These are phyloP conservation scores for Kwoniella botswanensis DNA, from an alignment of 768 basidiomycete species.

Conservation along the genomic window DNA sequence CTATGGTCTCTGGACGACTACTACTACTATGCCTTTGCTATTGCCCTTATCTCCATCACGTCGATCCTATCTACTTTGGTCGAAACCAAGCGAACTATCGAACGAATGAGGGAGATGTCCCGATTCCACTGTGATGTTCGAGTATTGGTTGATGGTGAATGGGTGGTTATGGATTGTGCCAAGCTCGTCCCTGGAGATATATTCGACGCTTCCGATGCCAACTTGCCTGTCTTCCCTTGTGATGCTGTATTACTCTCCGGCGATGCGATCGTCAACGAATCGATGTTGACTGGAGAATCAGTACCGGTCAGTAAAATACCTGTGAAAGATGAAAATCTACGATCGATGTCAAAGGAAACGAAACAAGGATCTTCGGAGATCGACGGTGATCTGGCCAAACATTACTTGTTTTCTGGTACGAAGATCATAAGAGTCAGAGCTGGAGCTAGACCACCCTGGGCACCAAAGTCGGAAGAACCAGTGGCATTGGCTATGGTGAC, in stretches of 20 bases:
- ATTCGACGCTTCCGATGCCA: conserved; percentile 80
- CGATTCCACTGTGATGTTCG: conserved; percentile 78
- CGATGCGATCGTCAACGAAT: conserved; percentile 97
- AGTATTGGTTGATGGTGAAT: conserved; percentile 71
- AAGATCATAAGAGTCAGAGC: conserved; percentile 83
- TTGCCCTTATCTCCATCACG: conserved; percentile 82
- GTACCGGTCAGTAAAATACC: conserved; percentile 93
- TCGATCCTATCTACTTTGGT: conserved; percentile 84
- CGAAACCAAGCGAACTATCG: conserved; percentile 93
- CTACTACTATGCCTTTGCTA: conserved; percentile 96
- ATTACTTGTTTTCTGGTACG: conserved; percentile 89
- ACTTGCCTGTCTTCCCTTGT: conserved; percentile 76
- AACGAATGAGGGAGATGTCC: conserved; percentile 95
- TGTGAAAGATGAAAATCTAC: conserved; percentile 76
- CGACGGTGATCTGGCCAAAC: conserved; percentile 69
- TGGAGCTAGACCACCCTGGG: conserved; percentile 61
- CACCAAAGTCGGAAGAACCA: conserved; percentile 56
- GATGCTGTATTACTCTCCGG: conserved; percentile 92
- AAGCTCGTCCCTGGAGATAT: conserved; percentile 90
- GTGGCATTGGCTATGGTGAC: conserved; percentile 78
- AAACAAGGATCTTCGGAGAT: conserved; percentile 60
- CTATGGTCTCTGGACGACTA: conserved; percentile 96
- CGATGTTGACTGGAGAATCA: conserved; percentile 89
- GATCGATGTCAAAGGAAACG: conserved; percentile 70
- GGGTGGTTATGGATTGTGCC: conserved; percentile 73